Base-by-base conservation (phyloP, 768 basidiomycete species). In the Mycena venus region DNA sequence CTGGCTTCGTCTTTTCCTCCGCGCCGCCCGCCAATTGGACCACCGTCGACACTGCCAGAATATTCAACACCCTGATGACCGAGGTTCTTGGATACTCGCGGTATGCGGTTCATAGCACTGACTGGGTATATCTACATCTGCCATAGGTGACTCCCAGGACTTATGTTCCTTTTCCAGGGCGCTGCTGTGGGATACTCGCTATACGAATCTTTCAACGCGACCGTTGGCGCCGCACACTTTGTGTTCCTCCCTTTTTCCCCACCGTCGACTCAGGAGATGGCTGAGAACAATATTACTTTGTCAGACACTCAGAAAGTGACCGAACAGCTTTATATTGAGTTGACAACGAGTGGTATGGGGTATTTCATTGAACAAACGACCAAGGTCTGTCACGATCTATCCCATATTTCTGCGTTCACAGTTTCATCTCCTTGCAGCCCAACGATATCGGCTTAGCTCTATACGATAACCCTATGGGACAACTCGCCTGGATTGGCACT, bases 31-130 rank as follows among this genome's bases (percentile, higher is more conserved):
- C 27, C 12, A 75, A 67, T 23, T 78, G 78, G 78, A 78, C 69
- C 21, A 53, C 79, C 8, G 61, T 67, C 15, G 78, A 82, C 55
- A 82, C 78, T 32, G 80, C 81, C 6, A 53, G 78, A 15, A 70
- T 80, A 58, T 80, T 75, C 65, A 78, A 82, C 59, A 78, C 72
- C 5, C 77, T 82, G 42, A 79, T 82, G 80, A 77, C 70, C 21
- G 75, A 79, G 25, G 77, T 81, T 6, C 70, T 82, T 1, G 78
- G 77, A 15, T 82, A 81, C 63, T 63, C 69, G 34, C 51, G 64
- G 29, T 82, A 79, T 36, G 76, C 75, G 36, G 68, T 76, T 12
- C 72, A 79, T 42, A 79, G 76, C 0, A 77, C 77, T 17, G 81
- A 82, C 60, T 79, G 77, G 77, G 81, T 78, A 34, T 27, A 71